Conservation (phyloP, 495 filamentous ascomycete species). For the Neurospora sp. region DNA sequence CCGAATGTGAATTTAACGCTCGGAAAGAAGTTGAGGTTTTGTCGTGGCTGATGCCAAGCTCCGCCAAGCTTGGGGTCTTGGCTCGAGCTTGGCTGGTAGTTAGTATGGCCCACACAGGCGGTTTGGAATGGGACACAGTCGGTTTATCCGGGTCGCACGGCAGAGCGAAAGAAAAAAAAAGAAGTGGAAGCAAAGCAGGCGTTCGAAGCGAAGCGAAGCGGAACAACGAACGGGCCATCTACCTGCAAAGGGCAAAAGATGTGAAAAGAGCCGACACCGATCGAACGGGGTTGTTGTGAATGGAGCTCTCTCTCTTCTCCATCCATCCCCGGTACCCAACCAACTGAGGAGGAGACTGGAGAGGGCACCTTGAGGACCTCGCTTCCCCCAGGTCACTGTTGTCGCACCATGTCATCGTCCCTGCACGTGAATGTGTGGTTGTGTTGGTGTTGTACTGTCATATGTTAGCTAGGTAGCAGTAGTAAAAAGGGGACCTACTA, state of each 20-base stretch:
- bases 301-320: background rate
- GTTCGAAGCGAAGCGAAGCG: background rate
- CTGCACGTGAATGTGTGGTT: background rate
- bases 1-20: too few relatives aligned
- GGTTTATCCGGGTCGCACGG: background rate
- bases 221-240: background rate
- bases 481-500: background rate
- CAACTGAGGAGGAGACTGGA: background rate
- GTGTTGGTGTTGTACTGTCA: background rate
- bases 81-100: background rate
- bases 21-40: background rate
- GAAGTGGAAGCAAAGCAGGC: background rate
- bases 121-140: background rate
- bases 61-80: background rate
- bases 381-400: background rate
- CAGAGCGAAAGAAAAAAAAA: background rate
- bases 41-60: background rate
- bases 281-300: background rate
- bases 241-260: background rate
- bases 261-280: background rate
- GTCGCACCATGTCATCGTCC: background rate
- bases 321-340: background rate
- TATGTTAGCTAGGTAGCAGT: background rate
- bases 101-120: background rate
- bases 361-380: background rate